phyloP scores from a whole-genome alignment of 768 basidiomycete species.

The Amanita phalloides region DNA sequence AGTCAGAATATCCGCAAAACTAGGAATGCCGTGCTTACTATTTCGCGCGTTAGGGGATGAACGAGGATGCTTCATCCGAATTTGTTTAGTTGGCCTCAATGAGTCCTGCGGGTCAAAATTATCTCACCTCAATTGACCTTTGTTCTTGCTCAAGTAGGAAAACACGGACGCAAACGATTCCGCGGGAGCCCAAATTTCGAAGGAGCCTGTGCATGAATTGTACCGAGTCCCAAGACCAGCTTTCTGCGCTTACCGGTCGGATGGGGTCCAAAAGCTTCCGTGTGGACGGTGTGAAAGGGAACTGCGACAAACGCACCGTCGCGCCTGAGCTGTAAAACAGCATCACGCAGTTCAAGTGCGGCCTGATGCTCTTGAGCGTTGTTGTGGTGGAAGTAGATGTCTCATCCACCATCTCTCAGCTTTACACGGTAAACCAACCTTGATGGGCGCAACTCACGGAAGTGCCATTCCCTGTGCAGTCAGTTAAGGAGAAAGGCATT shows the following conservation, averaged over 20 bases:
- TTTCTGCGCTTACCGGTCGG: slow-evolving; percentile 45
- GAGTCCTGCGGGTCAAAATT: background rate
- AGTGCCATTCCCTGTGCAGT: slow-evolving; percentile 63
- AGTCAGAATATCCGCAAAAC: background rate
- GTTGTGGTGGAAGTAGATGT: slow-evolving; percentile 71
- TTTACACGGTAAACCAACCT: background rate
- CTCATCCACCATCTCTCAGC: slow-evolving; percentile 20
- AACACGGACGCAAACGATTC: slow-evolving; percentile 70
- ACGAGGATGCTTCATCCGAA: slow-evolving; percentile 46
- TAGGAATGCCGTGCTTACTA: slow-evolving; percentile 29
- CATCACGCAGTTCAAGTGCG: slow-evolving; percentile 59
- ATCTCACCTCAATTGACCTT: slow-evolving; percentile 54
- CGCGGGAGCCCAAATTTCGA: slow-evolving; percentile 72
- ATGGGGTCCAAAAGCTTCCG: slow-evolving; percentile 61
- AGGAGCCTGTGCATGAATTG: slow-evolving; percentile 41
- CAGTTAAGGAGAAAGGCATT: background rate
- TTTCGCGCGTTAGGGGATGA: slow-evolving; percentile 63
- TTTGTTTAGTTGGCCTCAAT: background rate
- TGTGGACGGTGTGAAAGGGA: slow-evolving; percentile 63
- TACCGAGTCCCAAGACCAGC: background rate
- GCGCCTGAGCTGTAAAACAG: slow-evolving; percentile 56
- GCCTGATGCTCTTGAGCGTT: slow-evolving; percentile 52
- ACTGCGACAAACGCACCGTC: slow-evolving; percentile 77
- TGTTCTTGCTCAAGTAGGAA: slow-evolving; percentile 62
- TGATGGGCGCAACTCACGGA: slow-evolving; percentile 36